phyloP scores from a whole-genome alignment of 179 eudicot genomes.

The Silene coronaria region DNA sequence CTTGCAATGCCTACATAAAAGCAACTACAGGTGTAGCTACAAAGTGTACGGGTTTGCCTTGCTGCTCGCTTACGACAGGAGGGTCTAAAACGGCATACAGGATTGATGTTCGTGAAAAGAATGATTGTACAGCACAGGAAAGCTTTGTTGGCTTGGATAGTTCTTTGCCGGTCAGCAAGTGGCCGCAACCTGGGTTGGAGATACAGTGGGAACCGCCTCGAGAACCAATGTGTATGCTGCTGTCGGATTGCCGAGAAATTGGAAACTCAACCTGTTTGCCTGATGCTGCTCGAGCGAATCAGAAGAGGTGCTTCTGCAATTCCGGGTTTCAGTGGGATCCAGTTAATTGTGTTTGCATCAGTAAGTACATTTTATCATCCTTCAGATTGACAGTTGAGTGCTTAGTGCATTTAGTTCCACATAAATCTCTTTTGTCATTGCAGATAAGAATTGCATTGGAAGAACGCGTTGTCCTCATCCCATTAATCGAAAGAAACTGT shows the following conservation, averaged over 20 bases:
- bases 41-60: conserved; percentile 23
- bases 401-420: too few relatives aligned
- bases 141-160: conserved; percentile 43
- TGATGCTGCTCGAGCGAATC: conserved; percentile 20
- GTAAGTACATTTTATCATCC: conserved; percentile 24
- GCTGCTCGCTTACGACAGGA: conserved; percentile 51
- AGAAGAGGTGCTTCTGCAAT: conserved; percentile 49
- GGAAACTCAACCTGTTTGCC: conserved; percentile 36
- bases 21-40: conserved; percentile 12
- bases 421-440: background rate
- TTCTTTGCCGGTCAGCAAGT: conserved; percentile 32
- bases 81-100: conserved; percentile 49
- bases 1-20: conserved; percentile 33
- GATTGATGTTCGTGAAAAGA: conserved; percentile 27
- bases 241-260: conserved; percentile 30
- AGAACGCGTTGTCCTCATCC: conserved; percentile 22
- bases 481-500: conserved; percentile 23
- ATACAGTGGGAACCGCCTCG: conserved; percentile 45
- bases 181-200: conserved; percentile 49
- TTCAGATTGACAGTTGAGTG: background rate
- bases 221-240: conserved; percentile 34
- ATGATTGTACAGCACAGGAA: conserved; percentile 36
- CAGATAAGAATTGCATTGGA: conserved; percentile 19
- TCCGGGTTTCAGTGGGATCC: conserved; percentile 46
- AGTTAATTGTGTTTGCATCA: conserved; percentile 30